These are phyloP conservation scores for Hippophae tibetana DNA, from an alignment of 306 rosid species.

Conservation along the genomic window DNA sequence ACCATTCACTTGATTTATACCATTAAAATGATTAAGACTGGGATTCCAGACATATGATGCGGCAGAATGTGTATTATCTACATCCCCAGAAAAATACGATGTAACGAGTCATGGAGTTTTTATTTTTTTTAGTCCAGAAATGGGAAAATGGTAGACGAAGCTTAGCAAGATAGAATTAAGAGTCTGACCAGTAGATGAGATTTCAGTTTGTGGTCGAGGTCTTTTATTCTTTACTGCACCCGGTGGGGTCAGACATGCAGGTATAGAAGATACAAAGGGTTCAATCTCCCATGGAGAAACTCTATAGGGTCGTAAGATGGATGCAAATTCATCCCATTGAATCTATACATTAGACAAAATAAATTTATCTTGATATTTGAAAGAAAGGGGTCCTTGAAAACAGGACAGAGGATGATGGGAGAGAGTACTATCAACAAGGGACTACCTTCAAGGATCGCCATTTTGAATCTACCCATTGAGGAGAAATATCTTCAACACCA, in stretches of 20 bases:
- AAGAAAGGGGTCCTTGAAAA: neutral
- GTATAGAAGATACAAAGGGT: constrained; percentile 48
- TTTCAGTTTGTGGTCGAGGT: constrained; percentile 61
- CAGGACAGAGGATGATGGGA: neutral
- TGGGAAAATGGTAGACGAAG: neutral
- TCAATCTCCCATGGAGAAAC: constrained; percentile 96
- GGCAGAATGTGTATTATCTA: constrained; percentile 44
- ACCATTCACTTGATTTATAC: constrained; percentile 32
- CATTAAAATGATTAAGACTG: constrained; percentile 26
- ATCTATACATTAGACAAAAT: constrained; percentile 41
- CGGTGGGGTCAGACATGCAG: constrained; percentile 43
- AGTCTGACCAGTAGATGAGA: constrained; percentile 41
- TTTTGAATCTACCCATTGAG: constrained; percentile 61
- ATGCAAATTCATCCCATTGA: constrained; percentile 90
- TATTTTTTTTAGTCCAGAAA: neutral
- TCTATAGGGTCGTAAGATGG: constrained; percentile 74
- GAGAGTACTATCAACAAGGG: constrained; percentile 4
- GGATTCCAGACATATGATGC: constrained; percentile 51
- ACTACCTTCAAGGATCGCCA: constrained; percentile 87
- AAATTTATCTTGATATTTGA: constrained; percentile 1
- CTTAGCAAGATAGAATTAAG: neutral
- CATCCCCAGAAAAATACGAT: neutral
- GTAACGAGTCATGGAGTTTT: too few relatives aligned
- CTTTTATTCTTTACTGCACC: constrained; percentile 52
- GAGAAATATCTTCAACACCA: constrained; percentile 71